Percentiles rank a stretch among this genome's conserved stretches.
These are phyloP conservation scores for Diddensiella caesifluorescens DNA, from an alignment of 805 yeast species.

Conservation along the genomic window DNA sequence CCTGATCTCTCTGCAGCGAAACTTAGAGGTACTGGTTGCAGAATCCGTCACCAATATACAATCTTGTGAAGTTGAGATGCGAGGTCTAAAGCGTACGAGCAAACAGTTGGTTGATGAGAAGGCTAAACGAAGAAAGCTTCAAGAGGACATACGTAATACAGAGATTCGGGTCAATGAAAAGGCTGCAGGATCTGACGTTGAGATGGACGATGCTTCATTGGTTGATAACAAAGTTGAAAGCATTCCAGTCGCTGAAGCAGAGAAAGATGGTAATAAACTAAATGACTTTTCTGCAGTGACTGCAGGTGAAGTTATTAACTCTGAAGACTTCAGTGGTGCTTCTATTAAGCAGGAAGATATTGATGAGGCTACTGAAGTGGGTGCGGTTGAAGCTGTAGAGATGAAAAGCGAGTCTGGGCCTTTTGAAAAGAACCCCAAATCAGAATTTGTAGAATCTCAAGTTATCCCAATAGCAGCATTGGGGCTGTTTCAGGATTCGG, in stretches of 20 bases:
- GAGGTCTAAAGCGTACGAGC: background rate
- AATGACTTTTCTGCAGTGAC: no score
- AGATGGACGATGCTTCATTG: no score
- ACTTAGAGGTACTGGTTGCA: background rate
- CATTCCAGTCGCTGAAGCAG: no score
- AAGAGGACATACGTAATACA: background rate
- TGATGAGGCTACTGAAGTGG: background rate
- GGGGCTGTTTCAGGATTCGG: slow-evolving; percentile 55
- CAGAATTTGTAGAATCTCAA: slow-evolving; percentile 69
- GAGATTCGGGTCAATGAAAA: background rate
- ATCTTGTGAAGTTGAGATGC: background rate
- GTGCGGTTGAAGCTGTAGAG: background rate
- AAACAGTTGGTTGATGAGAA: background rate
- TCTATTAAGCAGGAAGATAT: no score
- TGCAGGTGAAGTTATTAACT: no score
- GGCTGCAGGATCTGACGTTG: no score
- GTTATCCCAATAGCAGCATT: slow-evolving; percentile 55
- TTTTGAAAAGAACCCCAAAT: slow-evolving; percentile 55
- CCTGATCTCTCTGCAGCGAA: background rate
- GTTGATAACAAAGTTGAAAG: no score
- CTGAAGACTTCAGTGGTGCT: slow-evolving; percentile 15
- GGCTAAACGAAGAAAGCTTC: background rate
- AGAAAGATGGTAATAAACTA: no score
- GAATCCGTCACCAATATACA: background rate
- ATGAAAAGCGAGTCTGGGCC: background rate